Evolutionary conservation across 2,329 filamentous ascomycete species (phyloP), one percentile per base, ranked within the genome.

Genomic region (Aspergillus hiratsukae): DNA sequence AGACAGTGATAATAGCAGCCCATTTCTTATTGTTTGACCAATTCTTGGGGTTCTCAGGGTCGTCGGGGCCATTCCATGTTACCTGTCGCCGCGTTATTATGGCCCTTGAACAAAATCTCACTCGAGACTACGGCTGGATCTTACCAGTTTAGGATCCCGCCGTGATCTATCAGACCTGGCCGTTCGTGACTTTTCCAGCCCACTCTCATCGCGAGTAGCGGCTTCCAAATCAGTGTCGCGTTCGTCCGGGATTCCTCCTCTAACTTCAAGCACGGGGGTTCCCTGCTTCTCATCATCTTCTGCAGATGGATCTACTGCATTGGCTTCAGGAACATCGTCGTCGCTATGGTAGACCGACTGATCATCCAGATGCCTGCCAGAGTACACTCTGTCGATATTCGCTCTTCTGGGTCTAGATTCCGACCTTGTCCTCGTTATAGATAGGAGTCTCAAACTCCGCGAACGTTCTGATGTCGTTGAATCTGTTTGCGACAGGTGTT

Each of bases 11-110:
- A 2, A 82, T 80, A 21, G 79, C 79, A 1, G 72, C 71, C 85
- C 84, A 87, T 69, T 86, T 87, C 66, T 77, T 80, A 31, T 69
- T 72, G 29, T 71, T 72, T 0, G 75, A 58, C 84, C 85, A 88
- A 69, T 85, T 84, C 55, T 75, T 74, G 1, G 77, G 76, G 51
- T 80, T 78, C 5, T 70, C 69, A 0, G 75, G 74, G 54, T 80
- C 77, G 52, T 84, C 75, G 3, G 81, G 79, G 0, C 81, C 81
- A 37, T 80, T 73, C 83, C 84, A 80, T 9, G 64, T 71, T 6
- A 77, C 70, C 75, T 78, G 37, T 8, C 6, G 17, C 8, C 50
- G 55, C 43, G 50, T 49, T 51, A 8, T 10, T 31, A 31, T 7
- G 3, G 31, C 31, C 31, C 31, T n/a, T 6, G 2, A 5, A 37